These are phyloP conservation scores for Candida patagonica DNA, from an alignment of 805 yeast species.

Conservation along the genomic window DNA sequence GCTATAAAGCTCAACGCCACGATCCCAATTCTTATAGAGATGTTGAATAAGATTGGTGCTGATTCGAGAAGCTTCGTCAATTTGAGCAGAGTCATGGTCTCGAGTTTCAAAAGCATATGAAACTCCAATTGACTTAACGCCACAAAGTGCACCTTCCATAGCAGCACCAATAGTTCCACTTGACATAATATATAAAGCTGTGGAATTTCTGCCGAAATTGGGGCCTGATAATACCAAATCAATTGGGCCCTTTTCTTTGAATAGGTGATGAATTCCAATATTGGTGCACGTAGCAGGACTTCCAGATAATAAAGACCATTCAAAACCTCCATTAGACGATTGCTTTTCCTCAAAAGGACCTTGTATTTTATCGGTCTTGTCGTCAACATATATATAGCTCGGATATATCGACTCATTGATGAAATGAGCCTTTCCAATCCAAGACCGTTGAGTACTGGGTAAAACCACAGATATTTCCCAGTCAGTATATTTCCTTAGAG, in stretches of 20 bases:
- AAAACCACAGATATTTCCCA: constrained; percentile 83
- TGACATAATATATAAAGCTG: constrained; percentile 78
- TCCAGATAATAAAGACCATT: constrained; percentile 78
- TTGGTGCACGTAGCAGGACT: constrained; percentile 97
- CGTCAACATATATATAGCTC: constrained; percentile 19
- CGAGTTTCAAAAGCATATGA: constrained; percentile 69
- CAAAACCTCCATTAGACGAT: constrained; percentile 7
- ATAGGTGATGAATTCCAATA: constrained; percentile 71
- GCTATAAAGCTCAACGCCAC: constrained; percentile 60
- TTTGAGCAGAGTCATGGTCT: constrained; percentile 38
- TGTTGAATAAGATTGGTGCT: constrained; percentile 56
- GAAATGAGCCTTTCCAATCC: constrained; percentile 97
- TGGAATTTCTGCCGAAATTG: constrained; percentile 87
- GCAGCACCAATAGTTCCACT: constrained; percentile 97
- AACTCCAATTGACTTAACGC: constrained; percentile 61
- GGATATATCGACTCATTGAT: constrained; percentile 48
- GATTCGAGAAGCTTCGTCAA: constrained; percentile 58
- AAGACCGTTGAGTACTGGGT: constrained; percentile 76
- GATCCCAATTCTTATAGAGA: constrained; percentile 50
- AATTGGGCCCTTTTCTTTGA: constrained; percentile 44
- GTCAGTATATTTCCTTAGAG: constrained; percentile 52
- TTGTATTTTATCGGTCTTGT: constrained; percentile 15
- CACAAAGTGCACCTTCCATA: constrained; percentile 74
- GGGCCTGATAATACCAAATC: constrained; percentile 93
- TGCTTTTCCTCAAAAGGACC: constrained; percentile 26